A percentile compares a stretch with the other conserved stretches of the same genome.
Evolutionary conservation across 805 yeast species (phyloP).

Genomic region (Starmerella geochares): DNA sequence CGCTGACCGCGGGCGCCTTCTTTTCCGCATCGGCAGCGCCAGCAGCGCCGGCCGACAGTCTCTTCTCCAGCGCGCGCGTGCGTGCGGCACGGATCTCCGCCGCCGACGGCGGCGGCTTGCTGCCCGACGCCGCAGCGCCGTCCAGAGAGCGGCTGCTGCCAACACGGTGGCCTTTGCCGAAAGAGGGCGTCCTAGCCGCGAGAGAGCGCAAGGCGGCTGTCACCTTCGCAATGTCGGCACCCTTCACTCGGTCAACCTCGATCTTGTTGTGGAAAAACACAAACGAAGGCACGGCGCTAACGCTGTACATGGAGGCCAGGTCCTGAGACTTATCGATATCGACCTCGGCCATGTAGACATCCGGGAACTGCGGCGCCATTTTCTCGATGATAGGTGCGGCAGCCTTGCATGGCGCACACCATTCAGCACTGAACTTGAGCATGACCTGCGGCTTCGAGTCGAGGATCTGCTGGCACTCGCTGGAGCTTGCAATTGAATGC

Average conservation of each 20-base stretch:
- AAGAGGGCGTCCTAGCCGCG: constrained; percentile 6
- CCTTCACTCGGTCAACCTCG: constrained; percentile 43
- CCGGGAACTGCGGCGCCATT: constrained; percentile 45
- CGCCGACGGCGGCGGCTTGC: background rate
- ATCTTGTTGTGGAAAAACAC: constrained; percentile 69
- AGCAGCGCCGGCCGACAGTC: background rate
- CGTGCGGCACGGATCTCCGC: constrained; percentile 12
- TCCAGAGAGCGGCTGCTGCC: constrained; percentile 11
- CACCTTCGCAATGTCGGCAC: constrained; percentile 25
- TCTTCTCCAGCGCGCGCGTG: constrained; percentile 7
- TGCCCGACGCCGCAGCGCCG: background rate
- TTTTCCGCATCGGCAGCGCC: no score
- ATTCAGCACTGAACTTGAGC: constrained; percentile 75
- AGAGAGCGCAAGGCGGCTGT: constrained; percentile 12
- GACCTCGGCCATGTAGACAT: constrained; percentile 67
- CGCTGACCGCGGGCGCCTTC: background rate
- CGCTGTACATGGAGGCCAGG: constrained; percentile 56
- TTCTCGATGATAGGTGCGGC: constrained; percentile 87
- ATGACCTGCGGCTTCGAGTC: constrained; percentile 36
- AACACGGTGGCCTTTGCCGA: constrained; percentile 19
- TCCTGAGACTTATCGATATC: constrained; percentile 74
- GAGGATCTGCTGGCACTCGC: constrained; percentile 9
- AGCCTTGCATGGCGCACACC: constrained; percentile 98
- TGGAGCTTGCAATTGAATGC: constrained; percentile 5
- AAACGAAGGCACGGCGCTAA: constrained; percentile 56